Base-by-base conservation (phyloP, 306 rosid species). In the Begonia masoniana region DNA sequence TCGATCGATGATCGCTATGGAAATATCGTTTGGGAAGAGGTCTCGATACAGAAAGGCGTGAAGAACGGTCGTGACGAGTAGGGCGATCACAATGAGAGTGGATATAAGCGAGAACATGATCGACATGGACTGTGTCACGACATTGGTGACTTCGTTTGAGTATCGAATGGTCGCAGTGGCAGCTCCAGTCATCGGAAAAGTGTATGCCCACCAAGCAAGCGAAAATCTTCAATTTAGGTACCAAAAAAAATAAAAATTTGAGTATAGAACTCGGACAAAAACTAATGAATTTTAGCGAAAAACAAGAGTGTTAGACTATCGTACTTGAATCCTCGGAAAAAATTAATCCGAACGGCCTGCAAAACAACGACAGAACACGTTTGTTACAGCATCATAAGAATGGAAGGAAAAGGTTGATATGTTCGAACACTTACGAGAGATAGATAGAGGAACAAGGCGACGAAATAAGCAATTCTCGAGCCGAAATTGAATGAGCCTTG, bases 191-290 rank as follows among this genome's bases (percentile, higher is more conserved):
- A 92, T 92, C 31, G 99, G 99, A 64, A 92, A 92, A 11, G 96
- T 92, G 62, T 92, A 92, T n/a, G 94, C 99, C 99, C 99, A 91
- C 99, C 99, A 91, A 15, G 99, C 73, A 61, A 92, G 68, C 0
- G 96, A 92, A 57, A 91, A 91, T 70, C 99, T 91, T 60, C 21
- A 42, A 19, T 65, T 35, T 55, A 48, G 56, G 50, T 69, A 14
- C 10, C 56, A 60, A 68, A 39, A 17, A 3, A 13, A 35, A 7
- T 0, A 5, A 31, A 31, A 7, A 31, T 21, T 43, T 21, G 39
- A 31, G 61, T 63, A 17, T 68, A 56, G 72, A 48, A 66, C 17
- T 24, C 48, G 50, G 16, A 5, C 46, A 9, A 43, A 3, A 26
- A 7, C 5, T 11, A 12, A 8, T 51, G 43, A 8, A 47, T 13